A percentile compares a stretch with the other conserved stretches of the same genome.
These are phyloP conservation scores for Sonneratia alba DNA, from an alignment of 345 rosid genomes.

Conservation along the genomic window DNA sequence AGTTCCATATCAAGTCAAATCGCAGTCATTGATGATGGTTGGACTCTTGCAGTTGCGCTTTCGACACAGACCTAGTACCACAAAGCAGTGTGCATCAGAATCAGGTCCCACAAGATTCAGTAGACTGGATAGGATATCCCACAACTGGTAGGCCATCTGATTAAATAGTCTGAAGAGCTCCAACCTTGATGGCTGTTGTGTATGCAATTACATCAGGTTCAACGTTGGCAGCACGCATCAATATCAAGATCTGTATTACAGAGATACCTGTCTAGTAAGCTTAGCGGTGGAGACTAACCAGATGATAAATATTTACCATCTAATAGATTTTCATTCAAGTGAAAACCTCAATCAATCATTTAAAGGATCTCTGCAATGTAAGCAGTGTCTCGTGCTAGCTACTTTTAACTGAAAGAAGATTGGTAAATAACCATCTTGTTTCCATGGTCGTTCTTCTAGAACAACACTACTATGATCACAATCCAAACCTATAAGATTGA, in stretches of 20 bases:
- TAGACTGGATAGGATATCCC: not conserved
- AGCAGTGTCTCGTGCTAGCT: not conserved
- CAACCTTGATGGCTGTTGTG: constrained; percentile 87
- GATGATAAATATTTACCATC: not conserved
- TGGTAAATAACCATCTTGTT: not conserved
- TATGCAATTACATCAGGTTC: constrained; percentile 86
- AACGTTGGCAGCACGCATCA: constrained; percentile 53
- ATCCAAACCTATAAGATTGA: not conserved
- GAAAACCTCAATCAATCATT: not conserved
- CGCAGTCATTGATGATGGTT: no score
- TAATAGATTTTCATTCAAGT: not conserved
- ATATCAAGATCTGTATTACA: constrained; percentile 71
- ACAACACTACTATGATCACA: not conserved
- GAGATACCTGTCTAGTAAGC: constrained; percentile 3
- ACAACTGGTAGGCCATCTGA: not conserved
- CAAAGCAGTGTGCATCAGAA: constrained; percentile 14
- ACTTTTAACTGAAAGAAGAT: not conserved
- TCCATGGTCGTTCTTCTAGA: not conserved
- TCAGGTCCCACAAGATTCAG: not conserved
- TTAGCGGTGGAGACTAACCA: not conserved
- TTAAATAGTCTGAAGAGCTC: not conserved
- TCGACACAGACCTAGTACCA: constrained; percentile 57
- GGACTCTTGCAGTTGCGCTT: constrained; percentile 11
- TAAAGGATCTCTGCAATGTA: not conserved
- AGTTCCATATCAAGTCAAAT: no score